phyloP scores from a whole-genome alignment of 73 alveolate species.

The Urostyla sp. region DNA sequence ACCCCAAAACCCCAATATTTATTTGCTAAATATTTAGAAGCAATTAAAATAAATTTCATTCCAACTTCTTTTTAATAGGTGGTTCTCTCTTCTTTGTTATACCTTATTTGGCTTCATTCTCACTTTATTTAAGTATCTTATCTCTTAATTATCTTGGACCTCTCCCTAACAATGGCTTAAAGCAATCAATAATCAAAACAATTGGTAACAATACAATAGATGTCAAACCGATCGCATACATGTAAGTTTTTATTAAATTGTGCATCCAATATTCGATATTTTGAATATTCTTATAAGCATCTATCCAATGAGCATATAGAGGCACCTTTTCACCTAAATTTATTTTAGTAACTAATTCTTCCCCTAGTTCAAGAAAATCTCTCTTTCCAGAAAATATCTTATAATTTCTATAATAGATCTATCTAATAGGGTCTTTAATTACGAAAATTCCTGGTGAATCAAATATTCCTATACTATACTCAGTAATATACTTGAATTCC shows the following conservation, averaged over 20 bases:
- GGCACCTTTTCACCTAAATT: conserved; percentile 33
- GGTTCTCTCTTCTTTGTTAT: not conserved
- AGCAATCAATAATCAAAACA: conserved; percentile 25
- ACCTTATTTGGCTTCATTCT: no score
- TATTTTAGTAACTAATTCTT: not conserved
- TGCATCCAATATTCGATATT: conserved; percentile 44
- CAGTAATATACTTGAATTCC: not conserved
- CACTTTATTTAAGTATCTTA: no score
- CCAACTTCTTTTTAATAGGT: not conserved
- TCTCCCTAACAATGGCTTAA: conserved; percentile 41
- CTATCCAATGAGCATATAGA: conserved; percentile 27
- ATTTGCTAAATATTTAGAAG: not conserved
- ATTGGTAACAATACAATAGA: conserved; percentile 4
- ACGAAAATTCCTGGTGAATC: conserved; percentile 47
- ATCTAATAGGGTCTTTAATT: not conserved
- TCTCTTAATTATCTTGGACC: conserved; percentile 25
- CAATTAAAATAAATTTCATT: not conserved
- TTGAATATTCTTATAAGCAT: not conserved
- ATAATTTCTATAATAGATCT: conserved; percentile 40
- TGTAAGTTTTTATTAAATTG: conserved; percentile 35
- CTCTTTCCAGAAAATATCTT: conserved; percentile 11
- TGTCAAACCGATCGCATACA: conserved; percentile 16
- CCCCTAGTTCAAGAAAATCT: conserved; percentile 15
- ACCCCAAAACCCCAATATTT: not conserved
- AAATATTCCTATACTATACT: conserved; percentile 26